Evolutionary conservation across 2,329 filamentous ascomycete genomes (phyloP), one percentile per base, ranked within the genome.

Genomic region (Exophiala mesophila): DNA sequence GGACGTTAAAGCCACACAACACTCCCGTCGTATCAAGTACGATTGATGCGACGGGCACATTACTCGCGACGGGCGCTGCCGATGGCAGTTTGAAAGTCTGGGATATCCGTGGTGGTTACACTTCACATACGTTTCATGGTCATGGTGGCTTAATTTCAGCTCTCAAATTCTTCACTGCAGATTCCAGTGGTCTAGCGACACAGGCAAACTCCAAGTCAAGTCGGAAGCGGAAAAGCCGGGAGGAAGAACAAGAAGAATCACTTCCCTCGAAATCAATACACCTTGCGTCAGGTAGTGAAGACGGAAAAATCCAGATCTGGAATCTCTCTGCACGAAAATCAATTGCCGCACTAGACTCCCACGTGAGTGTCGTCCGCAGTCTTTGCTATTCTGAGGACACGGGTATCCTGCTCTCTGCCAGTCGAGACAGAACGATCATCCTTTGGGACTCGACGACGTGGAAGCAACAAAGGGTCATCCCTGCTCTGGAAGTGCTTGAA

Each of bases 21-120:
- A 89, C 90, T 2, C 92, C 94, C 0, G 88, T 97, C 1, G 82
- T 95, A 1, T 87, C 90, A 6, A 73, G 90, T 10, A 82, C 87
- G 1, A 80, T 92, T 48, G 92, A 98, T 62, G 76, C 79, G 40
- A 95, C 89, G 1, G 85, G 89, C 58, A 94, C 90, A 2, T 71
- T 98, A 9, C 73, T 98, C 31, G 92, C 89, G 12, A 97, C 90
- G 12, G 92, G 94, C 50, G 87, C 86, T 36, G 89, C 92, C 3
- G 92, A 98, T 60, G 92, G 92, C 17, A 79, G 85, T 1, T 86
- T 97, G 57, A 98, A 98, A 64, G 83, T 98, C 39, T 98, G 90
- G 90, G 92, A 98, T 65, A 88, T 98, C 46, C 73, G 76, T 43
- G 54, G 83, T 32, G 92, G 92, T 16, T 97, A 85, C 63, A 81